Conservation (phyloP, 179 eudicot genomes). For the Corrigiola litoralis region DNA sequence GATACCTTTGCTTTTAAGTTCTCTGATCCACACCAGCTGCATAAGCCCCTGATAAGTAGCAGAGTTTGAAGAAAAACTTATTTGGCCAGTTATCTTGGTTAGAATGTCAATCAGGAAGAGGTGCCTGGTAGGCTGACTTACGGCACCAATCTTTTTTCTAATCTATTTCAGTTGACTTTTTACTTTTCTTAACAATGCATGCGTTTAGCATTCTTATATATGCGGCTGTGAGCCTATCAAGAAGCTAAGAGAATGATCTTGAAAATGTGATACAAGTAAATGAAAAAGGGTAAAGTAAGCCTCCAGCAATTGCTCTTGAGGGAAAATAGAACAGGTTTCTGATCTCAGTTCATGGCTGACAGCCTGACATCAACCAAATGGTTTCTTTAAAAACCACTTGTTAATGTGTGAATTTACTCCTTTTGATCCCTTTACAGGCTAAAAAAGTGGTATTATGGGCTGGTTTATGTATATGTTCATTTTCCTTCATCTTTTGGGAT, state of each 20-base stretch:
- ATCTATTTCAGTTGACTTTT: neutral
- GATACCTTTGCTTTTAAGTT: neutral
- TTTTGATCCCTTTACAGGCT: neutral
- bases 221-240: neutral
- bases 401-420: too few species aligned
- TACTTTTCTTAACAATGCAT: neutral
- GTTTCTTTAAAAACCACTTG: too few species aligned
- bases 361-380: neutral
- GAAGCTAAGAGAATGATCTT: neutral
- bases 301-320: neutral
- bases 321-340: neutral
- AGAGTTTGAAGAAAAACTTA: neutral
- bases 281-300: neutral
- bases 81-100: neutral
- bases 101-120: neutral
- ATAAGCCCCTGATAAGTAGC: neutral
- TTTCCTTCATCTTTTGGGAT: neutral
- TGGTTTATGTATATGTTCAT: slow-evolving; percentile 8
- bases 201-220: neutral
- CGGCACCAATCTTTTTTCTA: neutral
- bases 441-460: neutral
- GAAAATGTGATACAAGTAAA: neutral
- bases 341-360: neutral
- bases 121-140: neutral
- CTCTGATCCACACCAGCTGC: neutral